Evolutionary conservation across 1,284 basidiomycete species (phyloP), one percentile per base, ranked within the genome.

Genomic region (Fomitopsis palustris): DNA sequence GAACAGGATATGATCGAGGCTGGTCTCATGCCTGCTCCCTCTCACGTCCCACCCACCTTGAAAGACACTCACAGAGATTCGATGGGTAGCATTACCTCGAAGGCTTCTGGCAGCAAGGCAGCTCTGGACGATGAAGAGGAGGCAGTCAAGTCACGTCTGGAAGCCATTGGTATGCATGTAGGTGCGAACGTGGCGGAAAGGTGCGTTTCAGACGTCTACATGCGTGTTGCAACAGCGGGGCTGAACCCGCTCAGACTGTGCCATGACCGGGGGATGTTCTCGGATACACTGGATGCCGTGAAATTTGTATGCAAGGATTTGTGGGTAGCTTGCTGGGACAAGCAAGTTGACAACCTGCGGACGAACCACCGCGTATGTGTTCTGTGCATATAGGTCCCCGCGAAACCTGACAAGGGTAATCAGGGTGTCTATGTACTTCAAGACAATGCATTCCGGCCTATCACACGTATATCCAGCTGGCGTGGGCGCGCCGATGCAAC

Each of bases 251-350:
- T 21, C 68, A 95, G 92, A 61, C 72, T 96, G 60, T 89, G 87
- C 67, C 83, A 88, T 31, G 88, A 93, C 60, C 80, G 88, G 61
- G 78, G 86, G 33, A 80, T 92, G 47, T 91, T 96, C 64, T 74
- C 84, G 0, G 90, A 95, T 65, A 92, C 94, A 1, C 80, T 98
- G 9, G 95, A 98, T 66, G 87, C 86, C 16, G 88, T 98, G 76
- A 98, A 98, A 73, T 97, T 97, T 69, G 82, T 98, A 61, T 98
- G 95, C 78, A 98, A 98, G 71, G 95, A 98, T 62, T 77, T 97
- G n/a, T 95, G 93, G 93, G 80, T 81, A 0, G 81, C 87, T 3
- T 87, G 87, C 58, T 95, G 90, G 90, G 90, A 93, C 59, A 96
- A 96, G 70, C 96, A 97, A 72, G 93, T 97, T 1, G 95, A 98